A percentile compares a stretch with the other conserved stretches of the same genome.
Conservation (phyloP, 179 eudicot species). For the Beta lomatogona region DNA sequence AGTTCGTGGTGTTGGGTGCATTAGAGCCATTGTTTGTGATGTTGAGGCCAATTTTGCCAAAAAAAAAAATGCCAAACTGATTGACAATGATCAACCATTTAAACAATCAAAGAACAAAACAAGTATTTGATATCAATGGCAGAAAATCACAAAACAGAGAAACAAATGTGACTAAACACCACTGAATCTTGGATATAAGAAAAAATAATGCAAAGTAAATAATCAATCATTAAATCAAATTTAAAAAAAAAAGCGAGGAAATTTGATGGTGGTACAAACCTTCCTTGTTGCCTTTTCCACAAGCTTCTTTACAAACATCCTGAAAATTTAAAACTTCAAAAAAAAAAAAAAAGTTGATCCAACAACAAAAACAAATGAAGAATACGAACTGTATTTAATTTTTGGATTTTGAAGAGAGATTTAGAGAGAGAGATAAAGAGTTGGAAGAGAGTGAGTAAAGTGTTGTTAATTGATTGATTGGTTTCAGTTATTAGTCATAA, state of each 20-base stretch:
- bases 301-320: slow-evolving; percentile 44
- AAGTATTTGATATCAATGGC: not conserved
- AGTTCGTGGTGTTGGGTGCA: too few species aligned
- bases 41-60: too few species aligned
- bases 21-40: too few species aligned
- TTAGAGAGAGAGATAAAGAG: not conserved
- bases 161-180: too few species aligned
- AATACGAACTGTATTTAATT: not conserved
- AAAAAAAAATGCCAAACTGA: not conserved
- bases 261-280: slow-evolving; percentile 17
- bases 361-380: not conserved
- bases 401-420: not conserved
- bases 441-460: not conserved
- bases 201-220: not conserved
- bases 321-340: not conserved
- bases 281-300: slow-evolving; percentile 49
- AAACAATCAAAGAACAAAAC: not conserved
- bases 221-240: not conserved
- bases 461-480: not conserved
- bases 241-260: not conserved
- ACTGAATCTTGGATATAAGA: not conserved
- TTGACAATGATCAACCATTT: not conserved
- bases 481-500: not conserved
- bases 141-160: not conserved
- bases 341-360: not conserved